phyloP scores from a whole-genome alignment of 192 early-diverging fungal genomes.

The Backusella mclennaniae region DNA sequence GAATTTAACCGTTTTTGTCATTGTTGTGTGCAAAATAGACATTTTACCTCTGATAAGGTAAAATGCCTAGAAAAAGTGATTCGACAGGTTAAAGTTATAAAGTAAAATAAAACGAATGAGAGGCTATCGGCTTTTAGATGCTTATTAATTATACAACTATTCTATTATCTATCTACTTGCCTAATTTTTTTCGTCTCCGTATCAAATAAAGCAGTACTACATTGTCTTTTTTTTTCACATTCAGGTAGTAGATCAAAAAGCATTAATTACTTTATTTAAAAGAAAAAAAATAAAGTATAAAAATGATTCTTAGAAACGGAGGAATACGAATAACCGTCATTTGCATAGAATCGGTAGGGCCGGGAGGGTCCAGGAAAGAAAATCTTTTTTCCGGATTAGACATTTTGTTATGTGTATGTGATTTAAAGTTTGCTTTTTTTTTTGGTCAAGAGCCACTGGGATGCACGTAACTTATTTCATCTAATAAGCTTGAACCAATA shows the following conservation, averaged over 20 bases:
- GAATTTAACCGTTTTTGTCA: background rate
- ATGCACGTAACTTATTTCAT: background rate
- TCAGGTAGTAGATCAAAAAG: background rate
- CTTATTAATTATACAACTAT: background rate
- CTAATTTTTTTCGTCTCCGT: background rate
- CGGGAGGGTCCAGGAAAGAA: background rate
- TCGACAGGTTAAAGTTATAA: background rate
- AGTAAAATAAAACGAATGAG: slow-evolving; percentile 1
- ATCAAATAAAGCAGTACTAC: background rate
- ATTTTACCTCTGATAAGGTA: background rate
- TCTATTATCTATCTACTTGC: background rate
- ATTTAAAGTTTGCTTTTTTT: background rate
- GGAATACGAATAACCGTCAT: background rate
- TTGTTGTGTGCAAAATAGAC: background rate
- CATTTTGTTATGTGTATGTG: background rate
- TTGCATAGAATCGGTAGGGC: background rate
- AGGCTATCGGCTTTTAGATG: background rate
- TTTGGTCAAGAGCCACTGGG: background rate
- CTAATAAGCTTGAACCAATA: background rate
- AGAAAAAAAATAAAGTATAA: too few relatives aligned
- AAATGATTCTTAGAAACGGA: background rate
- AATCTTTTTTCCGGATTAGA: background rate
- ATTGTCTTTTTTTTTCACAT: background rate
- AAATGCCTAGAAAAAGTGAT: background rate
- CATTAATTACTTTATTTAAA: too few relatives aligned